phyloP scores from a whole-genome alignment of 2,329 filamentous ascomycete genomes.

The Fusarium sarcochroum region DNA sequence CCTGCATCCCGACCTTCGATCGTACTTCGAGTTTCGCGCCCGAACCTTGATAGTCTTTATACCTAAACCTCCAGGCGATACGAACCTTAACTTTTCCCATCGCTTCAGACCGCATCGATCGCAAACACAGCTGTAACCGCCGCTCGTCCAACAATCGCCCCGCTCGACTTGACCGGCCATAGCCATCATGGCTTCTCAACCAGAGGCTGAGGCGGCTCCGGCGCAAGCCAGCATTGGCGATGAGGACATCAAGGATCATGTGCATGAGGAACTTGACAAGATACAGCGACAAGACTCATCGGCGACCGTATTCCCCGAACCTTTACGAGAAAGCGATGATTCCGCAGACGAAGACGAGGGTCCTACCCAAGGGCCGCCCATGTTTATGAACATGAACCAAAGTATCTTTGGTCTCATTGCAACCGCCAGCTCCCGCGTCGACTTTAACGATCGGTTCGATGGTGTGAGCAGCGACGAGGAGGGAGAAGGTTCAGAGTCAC shows the following conservation, averaged over 20 bases:
- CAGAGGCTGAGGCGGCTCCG: constrained; percentile 30
- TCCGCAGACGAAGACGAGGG: constrained; percentile 64
- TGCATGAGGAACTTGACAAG: constrained; percentile 62
- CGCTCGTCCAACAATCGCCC: constrained; percentile 20
- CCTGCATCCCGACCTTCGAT: constrained; percentile 11
- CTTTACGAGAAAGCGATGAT: constrained; percentile 65
- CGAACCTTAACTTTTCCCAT: neutral
- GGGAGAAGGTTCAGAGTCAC: constrained; percentile 68
- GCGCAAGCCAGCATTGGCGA: constrained; percentile 48
- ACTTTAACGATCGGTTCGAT: constrained; percentile 86
- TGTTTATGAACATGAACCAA: constrained; percentile 87
- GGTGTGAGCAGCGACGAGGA: constrained; percentile 86
- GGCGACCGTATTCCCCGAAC: constrained; percentile 64
- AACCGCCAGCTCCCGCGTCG: constrained; percentile 84
- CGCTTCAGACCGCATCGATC: neutral
- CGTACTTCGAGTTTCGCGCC: neutral
- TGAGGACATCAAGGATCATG: constrained; percentile 56
- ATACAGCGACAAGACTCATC: constrained; percentile 57
- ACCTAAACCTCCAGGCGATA: neutral
- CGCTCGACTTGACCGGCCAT: constrained; percentile 18
- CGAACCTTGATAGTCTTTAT: neutral
- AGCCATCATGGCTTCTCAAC: constrained; percentile 40
- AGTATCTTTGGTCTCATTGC: constrained; percentile 95
- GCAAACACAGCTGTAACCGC: neutral
- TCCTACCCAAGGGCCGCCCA: constrained; percentile 60